A percentile compares a stretch with the other conserved stretches of the same genome.
Evolutionary conservation across 371 early-diverging fungal species (phyloP).

Genomic region (Syncephalastrum monosporum): DNA sequence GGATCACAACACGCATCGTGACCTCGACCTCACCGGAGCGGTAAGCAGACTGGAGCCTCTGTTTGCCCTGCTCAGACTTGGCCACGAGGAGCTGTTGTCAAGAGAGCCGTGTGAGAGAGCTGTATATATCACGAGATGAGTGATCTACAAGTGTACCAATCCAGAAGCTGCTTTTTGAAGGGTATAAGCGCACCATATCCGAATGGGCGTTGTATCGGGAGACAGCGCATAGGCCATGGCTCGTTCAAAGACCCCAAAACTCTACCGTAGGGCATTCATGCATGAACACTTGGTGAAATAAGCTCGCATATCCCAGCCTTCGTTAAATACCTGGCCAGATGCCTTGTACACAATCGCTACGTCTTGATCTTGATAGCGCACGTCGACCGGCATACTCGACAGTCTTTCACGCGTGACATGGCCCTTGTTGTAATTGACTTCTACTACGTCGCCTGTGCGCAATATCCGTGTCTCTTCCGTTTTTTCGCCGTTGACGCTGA

Average conservation of each 20-base stretch:
- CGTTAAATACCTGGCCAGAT: constrained; percentile 38
- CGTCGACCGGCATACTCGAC: constrained; percentile 32
- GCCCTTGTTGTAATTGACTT: constrained; percentile 36
- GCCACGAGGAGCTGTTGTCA: constrained; percentile 46
- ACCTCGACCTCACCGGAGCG: constrained; percentile 26
- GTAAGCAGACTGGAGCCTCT: constrained; percentile 28
- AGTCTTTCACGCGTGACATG: constrained; percentile 35
- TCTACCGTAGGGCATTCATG: constrained; percentile 6
- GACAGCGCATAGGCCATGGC: constrained; percentile 20
- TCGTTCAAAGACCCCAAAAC: constrained; percentile 27
- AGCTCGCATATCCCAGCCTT: background rate
- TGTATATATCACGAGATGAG: background rate
- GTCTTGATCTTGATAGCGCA: constrained; percentile 47
- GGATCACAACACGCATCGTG: constrained; percentile 45
- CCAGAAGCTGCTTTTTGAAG: constrained; percentile 59
- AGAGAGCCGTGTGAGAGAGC: background rate
- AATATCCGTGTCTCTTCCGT: constrained; percentile 48
- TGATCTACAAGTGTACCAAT: constrained; percentile 37
- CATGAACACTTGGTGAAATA: background rate
- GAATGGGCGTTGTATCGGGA: constrained; percentile 14
- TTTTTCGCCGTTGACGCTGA: constrained; percentile 43
- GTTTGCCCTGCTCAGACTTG: constrained; percentile 32
- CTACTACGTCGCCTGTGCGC: constrained; percentile 38
- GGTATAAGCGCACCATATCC: constrained; percentile 30
- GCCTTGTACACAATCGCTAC: constrained; percentile 57